These are phyloP conservation scores for Jackrogersella multiformis DNA, from an alignment of 495 filamentous ascomycete species.

Conservation along the genomic window DNA sequence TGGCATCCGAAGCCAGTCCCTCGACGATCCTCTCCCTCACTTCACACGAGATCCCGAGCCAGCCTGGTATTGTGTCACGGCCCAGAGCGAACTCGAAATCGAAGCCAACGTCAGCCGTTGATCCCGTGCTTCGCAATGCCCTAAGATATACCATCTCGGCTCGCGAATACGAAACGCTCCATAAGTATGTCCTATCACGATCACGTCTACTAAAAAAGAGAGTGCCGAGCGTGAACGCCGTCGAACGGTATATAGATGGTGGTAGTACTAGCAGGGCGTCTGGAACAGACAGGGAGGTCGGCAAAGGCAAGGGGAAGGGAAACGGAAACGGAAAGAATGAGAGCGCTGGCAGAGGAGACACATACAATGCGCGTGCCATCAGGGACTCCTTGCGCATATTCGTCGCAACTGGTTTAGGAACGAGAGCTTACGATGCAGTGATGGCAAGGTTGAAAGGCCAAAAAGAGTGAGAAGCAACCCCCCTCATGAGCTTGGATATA, in stretches of 20 bases:
- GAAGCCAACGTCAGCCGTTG: slow-evolving; percentile 55
- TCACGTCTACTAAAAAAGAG: slow-evolving; percentile 67
- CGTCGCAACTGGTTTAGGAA: slow-evolving; percentile 69
- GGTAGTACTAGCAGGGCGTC: slow-evolving; percentile 20
- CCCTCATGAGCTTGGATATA: not conserved
- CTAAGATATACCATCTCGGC: slow-evolving; percentile 84
- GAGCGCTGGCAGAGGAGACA: slow-evolving; percentile 56
- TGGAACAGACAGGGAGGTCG: slow-evolving; percentile 12
- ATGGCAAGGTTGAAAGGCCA: slow-evolving; percentile 53
- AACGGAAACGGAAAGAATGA: slow-evolving; percentile 8
- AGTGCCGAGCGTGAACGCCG: slow-evolving; percentile 63
- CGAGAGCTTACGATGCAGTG: slow-evolving; percentile 76
- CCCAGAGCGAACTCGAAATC: slow-evolving; percentile 36
- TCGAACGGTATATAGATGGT: slow-evolving; percentile 59
- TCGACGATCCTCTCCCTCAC: slow-evolving; percentile 36
- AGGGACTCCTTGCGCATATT: slow-evolving; percentile 81
- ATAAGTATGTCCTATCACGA: slow-evolving; percentile 78
- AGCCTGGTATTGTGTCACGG: slow-evolving; percentile 21
- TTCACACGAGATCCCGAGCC: slow-evolving; percentile 35
- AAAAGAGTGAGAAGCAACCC: slow-evolving; percentile 53
- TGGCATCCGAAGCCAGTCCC: slow-evolving; percentile 46
- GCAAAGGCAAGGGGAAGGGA: slow-evolving; percentile 41
- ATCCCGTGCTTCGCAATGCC: slow-evolving; percentile 77
- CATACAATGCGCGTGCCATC: slow-evolving; percentile 82
- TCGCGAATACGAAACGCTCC: slow-evolving; percentile 83